Conservation (phyloP, 2,329 filamentous ascomycete genomes). For the Rosellinia necatrix region DNA sequence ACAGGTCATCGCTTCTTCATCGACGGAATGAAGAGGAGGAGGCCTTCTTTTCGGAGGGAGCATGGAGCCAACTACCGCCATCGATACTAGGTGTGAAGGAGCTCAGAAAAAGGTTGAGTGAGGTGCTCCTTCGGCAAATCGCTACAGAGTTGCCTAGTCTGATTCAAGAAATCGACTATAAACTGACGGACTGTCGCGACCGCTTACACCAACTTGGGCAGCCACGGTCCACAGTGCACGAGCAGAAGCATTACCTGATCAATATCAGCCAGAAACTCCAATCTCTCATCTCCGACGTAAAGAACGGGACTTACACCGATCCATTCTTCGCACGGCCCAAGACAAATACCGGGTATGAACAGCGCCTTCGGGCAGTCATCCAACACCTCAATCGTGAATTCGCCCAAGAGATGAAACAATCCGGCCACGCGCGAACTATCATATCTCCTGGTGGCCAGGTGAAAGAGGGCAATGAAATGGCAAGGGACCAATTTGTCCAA, state of each 20-base stretch:
- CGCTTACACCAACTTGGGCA: conserved; percentile 48
- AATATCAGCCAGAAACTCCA: conserved; percentile 51
- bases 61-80: conserved; percentile 45
- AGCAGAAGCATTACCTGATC: conserved; percentile 56
- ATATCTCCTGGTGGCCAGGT: background rate
- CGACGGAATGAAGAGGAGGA: conserved; percentile 48
- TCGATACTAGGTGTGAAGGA: conserved; percentile 52
- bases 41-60: conserved; percentile 49
- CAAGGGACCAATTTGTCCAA: conserved; percentile 45
- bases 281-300: conserved; percentile 48
- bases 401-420: conserved; percentile 45
- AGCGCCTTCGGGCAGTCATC: conserved; percentile 58
- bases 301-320: conserved; percentile 56
- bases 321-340: conserved; percentile 53
- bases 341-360: conserved; percentile 42
- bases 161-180: conserved; percentile 48
- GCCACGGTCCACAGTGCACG: conserved; percentile 47
- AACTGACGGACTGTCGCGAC: conserved; percentile 18
- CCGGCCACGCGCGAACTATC: conserved; percentile 42
- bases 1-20: conserved; percentile 34
- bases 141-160: conserved; percentile 50
- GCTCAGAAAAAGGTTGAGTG: conserved; percentile 55
- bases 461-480: conserved; percentile 24
- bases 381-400: conserved; percentile 57
- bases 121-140: conserved; percentile 55